These are phyloP conservation scores for Aspergillaceae sp. DNA, from an alignment of 2,329 filamentous ascomycete genomes.

Conservation along the genomic window DNA sequence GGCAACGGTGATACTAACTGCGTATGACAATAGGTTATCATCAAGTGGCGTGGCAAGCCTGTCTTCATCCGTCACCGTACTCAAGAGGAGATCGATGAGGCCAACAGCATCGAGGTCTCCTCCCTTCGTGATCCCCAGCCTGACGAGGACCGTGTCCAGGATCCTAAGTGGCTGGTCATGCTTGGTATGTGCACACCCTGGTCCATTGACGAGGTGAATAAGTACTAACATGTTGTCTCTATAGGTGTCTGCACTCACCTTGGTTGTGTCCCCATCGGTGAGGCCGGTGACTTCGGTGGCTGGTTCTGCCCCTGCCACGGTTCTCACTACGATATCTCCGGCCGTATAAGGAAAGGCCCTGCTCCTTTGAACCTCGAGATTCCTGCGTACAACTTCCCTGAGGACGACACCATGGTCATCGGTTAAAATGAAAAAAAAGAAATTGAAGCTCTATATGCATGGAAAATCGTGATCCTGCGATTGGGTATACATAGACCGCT, in stretches of 20 bases:
- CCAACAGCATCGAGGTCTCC: conserved; percentile 77
- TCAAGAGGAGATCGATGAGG: conserved; percentile 83
- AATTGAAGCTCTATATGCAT: conserved; percentile 2
- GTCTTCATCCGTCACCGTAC: conserved; percentile 99
- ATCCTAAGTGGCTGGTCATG: conserved; percentile 99
- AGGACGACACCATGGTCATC: conserved; percentile 81
- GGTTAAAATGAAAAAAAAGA: conserved; percentile 52
- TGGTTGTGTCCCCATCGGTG: conserved; percentile 97
- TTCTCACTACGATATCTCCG: conserved; percentile 99
- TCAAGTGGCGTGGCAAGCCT: conserved; percentile 99
- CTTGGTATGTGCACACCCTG: conserved; percentile 54
- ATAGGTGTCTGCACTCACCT: conserved; percentile 96
- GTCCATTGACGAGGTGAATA: neutral
- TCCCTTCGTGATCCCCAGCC: conserved; percentile 81
- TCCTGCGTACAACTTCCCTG: conserved; percentile 83
- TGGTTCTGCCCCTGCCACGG: conserved; percentile 99
- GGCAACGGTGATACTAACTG: neutral
- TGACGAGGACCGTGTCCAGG: conserved; percentile 90
- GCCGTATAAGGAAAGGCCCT: conserved; percentile 93
- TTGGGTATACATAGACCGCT: conserved; percentile 3
- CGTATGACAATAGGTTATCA: conserved; percentile 62
- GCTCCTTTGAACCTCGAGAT: conserved; percentile 97
- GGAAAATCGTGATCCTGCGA: no score
- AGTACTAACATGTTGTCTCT: conserved; percentile 2
- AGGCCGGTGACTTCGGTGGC: conserved; percentile 94